Evolutionary conservation across 305 asterid species (phyloP).

Genomic region (Ilex paraguariensis): DNA sequence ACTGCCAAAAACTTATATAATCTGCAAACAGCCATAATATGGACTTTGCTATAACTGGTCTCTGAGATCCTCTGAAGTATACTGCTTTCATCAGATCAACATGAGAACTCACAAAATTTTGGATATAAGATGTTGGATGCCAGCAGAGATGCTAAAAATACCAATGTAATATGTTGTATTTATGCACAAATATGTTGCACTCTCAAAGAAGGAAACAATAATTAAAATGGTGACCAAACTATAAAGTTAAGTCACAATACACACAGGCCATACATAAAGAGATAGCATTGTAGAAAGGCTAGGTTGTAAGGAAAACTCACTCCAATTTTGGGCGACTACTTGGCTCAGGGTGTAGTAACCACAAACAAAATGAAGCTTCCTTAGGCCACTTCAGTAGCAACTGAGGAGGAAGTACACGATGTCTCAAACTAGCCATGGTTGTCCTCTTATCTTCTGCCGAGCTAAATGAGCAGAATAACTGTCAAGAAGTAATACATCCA

Average conservation of each 20-base stretch:
- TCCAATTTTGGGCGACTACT: conserved; percentile 77
- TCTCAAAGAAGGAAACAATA: background rate
- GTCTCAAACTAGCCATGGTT: conserved; percentile 79
- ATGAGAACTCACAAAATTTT: too few species aligned
- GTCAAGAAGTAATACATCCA: conserved; percentile 23
- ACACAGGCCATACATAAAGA: background rate
- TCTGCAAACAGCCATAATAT: too few species aligned
- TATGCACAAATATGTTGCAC: too few species aligned
- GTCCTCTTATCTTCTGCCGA: conserved; percentile 70
- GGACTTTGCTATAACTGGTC: too few species aligned
- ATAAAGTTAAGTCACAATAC: background rate
- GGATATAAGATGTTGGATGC: background rate
- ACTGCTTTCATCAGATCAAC: too few species aligned
- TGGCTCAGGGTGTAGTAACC: conserved; percentile 95
- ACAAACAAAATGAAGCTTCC: conserved; percentile 94
- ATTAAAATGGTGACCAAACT: background rate
- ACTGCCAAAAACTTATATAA: too few species aligned
- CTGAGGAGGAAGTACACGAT: conserved; percentile 94
- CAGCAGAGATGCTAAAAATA: background rate
- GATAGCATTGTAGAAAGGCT: background rate
- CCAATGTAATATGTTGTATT: background rate
- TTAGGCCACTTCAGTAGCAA: conserved; percentile 96
- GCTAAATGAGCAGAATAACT: conserved; percentile 78
- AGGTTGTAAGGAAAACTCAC: conserved; percentile 27
- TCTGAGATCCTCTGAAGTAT: too few species aligned